A percentile compares a stretch with the other conserved stretches of the same genome.
phyloP scores from a whole-genome alignment of 176 grass and related monocot genomes.

The Lolium perenne region DNA sequence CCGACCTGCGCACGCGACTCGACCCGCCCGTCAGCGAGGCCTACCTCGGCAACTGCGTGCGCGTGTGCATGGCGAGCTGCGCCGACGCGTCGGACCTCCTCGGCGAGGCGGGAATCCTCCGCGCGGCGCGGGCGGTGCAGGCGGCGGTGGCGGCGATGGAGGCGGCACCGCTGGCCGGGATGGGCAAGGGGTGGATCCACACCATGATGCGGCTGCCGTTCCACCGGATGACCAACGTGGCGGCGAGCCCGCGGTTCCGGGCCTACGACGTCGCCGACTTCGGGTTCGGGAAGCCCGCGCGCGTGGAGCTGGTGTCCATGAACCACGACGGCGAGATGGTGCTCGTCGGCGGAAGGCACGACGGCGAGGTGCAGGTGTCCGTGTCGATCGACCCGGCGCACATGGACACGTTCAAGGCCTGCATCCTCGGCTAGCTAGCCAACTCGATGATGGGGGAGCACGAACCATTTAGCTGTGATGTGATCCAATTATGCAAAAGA shows the following conservation, averaged over 20 bases:
- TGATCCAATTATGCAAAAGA: no score
- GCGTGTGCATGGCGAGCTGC: slow-evolving; percentile 17
- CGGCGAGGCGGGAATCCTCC: slow-evolving; percentile 16
- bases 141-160: slow-evolving; percentile 45
- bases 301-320: slow-evolving; percentile 66
- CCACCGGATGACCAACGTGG: slow-evolving; percentile 38
- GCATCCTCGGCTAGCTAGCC: slow-evolving; percentile 16
- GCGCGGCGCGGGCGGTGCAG: slow-evolving; percentile 38
- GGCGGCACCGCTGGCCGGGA: slow-evolving; percentile 29
- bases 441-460: background rate
- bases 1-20: slow-evolving; percentile 36
- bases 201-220: slow-evolving; percentile 35
- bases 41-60: slow-evolving; percentile 58
- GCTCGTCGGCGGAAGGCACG: slow-evolving; percentile 32
- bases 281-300: slow-evolving; percentile 51
- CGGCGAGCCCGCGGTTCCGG: slow-evolving; percentile 54
- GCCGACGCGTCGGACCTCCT: slow-evolving; percentile 6
- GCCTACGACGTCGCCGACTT: slow-evolving; percentile 57
- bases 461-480: no score
- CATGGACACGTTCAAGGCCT: slow-evolving; percentile 48
- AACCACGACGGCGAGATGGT: slow-evolving; percentile 60
- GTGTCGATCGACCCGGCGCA: slow-evolving; percentile 47
- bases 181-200: slow-evolving; percentile 21
- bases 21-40: slow-evolving; percentile 29
- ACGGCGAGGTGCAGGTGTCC: slow-evolving; percentile 50